These are phyloP conservation scores for Myxozyma neglecta DNA, from an alignment of 805 yeast genomes.

Conservation along the genomic window DNA sequence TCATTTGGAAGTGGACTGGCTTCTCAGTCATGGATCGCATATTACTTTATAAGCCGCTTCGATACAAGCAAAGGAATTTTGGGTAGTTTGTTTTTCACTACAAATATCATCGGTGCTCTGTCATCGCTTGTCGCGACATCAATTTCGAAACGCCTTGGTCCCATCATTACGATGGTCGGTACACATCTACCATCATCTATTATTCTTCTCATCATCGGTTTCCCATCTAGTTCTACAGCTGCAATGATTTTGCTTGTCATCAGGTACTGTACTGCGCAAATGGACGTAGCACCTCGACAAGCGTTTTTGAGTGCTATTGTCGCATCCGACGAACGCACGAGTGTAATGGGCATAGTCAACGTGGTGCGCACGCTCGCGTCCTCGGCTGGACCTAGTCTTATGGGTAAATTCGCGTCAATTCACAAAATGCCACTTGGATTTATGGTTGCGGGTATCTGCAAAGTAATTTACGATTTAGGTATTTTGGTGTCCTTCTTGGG, in stretches of 20 bases:
- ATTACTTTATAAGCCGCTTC: constrained; percentile 66
- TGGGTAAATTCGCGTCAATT: constrained; percentile 67
- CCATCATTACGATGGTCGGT: constrained; percentile 68
- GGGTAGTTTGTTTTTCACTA: constrained; percentile 66
- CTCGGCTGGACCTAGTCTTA: constrained; percentile 74
- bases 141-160: constrained; percentile 68
- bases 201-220: constrained; percentile 57
- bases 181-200: constrained; percentile 79
- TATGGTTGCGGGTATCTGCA: constrained; percentile 40
- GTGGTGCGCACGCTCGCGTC: constrained; percentile 84
- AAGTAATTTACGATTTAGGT: constrained; percentile 41
- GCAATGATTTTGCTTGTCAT: constrained; percentile 56
- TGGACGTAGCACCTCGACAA: constrained; percentile 94
- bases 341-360: constrained; percentile 81
- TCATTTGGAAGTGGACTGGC: constrained; percentile 87
- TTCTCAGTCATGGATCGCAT: constrained; percentile 84
- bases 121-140: constrained; percentile 77
- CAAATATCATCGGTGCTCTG: constrained; percentile 62
- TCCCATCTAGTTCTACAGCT: constrained; percentile 42
- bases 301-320: constrained; percentile 70
- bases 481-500: constrained; percentile 23
- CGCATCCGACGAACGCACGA: constrained; percentile 62
- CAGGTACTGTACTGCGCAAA: constrained; percentile 65
- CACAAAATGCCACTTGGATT: constrained; percentile 39
- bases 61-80: constrained; percentile 54